A percentile compares a stretch with the other conserved stretches of the same genome.
Evolutionary conservation across 257 asterid genomes (phyloP).

Genomic region (Hygrophila difformis): DNA sequence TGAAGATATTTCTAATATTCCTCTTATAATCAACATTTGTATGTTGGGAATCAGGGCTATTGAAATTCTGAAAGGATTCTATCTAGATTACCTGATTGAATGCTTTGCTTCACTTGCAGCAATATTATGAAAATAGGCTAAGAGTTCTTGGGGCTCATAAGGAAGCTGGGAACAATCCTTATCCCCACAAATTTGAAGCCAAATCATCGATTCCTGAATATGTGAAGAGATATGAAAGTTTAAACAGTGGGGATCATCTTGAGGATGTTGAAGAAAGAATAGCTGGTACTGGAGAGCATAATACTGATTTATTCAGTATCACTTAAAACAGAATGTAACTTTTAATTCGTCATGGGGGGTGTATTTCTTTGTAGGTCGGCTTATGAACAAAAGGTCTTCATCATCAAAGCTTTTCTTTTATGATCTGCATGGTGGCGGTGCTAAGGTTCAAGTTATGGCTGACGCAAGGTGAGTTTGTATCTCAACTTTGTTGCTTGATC

Average conservation of each 20-base stretch:
- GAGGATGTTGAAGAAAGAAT: conserved; percentile 61
- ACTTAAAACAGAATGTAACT: not conserved
- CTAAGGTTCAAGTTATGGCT: conserved; percentile 80
- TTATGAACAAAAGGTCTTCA: conserved; percentile 69
- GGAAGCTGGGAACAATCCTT: conserved; percentile 56
- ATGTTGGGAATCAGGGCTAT: too few relatives aligned
- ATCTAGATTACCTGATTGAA: not conserved
- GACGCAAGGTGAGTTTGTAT: conserved; percentile 13
- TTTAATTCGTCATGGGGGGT: not conserved
- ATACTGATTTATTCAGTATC: not conserved
- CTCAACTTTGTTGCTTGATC: too few relatives aligned
- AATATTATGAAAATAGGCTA: conserved; percentile 68
- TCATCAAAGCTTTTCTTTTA: conserved; percentile 70
- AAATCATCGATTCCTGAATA: conserved; percentile 45
- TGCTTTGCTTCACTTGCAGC: conserved; percentile 33
- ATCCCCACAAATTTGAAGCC: conserved; percentile 66
- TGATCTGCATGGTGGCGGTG: conserved; percentile 72
- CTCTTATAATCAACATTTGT: too few relatives aligned
- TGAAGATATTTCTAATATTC: too few relatives aligned
- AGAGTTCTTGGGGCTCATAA: conserved; percentile 50
- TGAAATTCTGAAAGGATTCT: not conserved
- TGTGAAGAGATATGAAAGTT: conserved; percentile 36
- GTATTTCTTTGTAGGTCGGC: conserved; percentile 43
- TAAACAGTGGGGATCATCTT: conserved; percentile 54
- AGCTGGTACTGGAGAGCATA: conserved; percentile 42